Evolutionary conservation across 2,329 filamentous ascomycete species (phyloP).

Genomic region (Dactylellina cionopaga): DNA sequence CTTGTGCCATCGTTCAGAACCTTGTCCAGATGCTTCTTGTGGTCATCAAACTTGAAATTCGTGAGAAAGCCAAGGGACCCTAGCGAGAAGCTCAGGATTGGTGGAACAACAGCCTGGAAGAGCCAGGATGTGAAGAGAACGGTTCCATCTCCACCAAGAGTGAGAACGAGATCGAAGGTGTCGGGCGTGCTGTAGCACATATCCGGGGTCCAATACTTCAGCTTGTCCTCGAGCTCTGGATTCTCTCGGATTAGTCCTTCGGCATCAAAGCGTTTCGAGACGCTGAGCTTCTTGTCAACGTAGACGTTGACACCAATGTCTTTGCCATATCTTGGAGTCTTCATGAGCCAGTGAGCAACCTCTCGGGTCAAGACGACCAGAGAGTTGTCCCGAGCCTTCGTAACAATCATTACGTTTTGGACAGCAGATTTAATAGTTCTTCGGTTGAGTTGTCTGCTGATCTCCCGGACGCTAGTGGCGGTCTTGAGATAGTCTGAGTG

Average conservation of each 20-base stretch:
- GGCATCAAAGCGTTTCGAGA: constrained; percentile 87
- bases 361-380: constrained; percentile 89
- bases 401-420: constrained; percentile 96
- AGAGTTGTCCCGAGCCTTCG: constrained; percentile 94
- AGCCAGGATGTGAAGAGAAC: constrained; percentile 90
- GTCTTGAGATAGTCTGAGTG: constrained; percentile 95
- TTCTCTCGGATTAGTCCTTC: constrained; percentile 77
- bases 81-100: constrained; percentile 83
- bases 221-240: constrained; percentile 79
- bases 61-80: constrained; percentile 89
- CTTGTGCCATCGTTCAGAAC: constrained; percentile 98
- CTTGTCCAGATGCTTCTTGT: constrained; percentile 84
- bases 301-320: constrained; percentile 95
- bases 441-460: constrained; percentile 92
- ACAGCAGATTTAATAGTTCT: constrained; percentile 92
- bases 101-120: constrained; percentile 88
- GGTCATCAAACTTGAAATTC: constrained; percentile 85
- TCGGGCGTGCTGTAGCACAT: constrained; percentile 94
- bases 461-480: constrained; percentile 91
- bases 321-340: constrained; percentile 86
- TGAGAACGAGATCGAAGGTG: constrained; percentile 92
- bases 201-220: constrained; percentile 95
- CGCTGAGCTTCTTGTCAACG: constrained; percentile 92
- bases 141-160: constrained; percentile 85
- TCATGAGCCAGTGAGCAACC: constrained; percentile 85